phyloP scores from a whole-genome alignment of 2,329 filamentous ascomycete genomes.

The Colletotrichum tropicale region DNA sequence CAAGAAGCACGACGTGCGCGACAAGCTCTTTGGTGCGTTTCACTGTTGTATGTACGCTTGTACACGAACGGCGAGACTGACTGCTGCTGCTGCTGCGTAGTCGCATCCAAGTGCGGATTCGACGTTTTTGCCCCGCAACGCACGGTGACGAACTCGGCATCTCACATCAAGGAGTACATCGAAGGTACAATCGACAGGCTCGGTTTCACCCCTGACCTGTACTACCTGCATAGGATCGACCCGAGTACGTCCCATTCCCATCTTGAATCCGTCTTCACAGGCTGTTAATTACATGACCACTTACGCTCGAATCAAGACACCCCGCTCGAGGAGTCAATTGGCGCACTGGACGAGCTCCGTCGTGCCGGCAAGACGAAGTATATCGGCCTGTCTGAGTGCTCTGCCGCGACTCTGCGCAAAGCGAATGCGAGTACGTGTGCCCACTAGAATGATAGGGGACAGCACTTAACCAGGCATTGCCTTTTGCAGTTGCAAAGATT shows the following conservation, averaged over 20 bases:
- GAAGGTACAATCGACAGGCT: constrained; percentile 53
- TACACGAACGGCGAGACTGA: not conserved
- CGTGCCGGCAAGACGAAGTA: constrained; percentile 52
- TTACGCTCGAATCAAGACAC: constrained; percentile 32
- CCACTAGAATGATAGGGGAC: not conserved
- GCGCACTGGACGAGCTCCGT: constrained; percentile 49
- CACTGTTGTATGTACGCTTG: no score
- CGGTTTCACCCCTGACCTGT: constrained; percentile 49
- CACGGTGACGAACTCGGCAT: constrained; percentile 46
- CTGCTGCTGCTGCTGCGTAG: constrained; percentile 25
- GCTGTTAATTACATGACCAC: not conserved
- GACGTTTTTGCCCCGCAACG: constrained; percentile 32
- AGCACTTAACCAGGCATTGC: no score
- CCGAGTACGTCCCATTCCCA: constrained; percentile 35
- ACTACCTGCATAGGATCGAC: constrained; percentile 49
- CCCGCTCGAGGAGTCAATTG: constrained; percentile 50
- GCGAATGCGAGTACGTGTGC: constrained; percentile 42
- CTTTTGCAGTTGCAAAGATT: constrained; percentile 44
- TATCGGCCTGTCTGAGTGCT: constrained; percentile 52
- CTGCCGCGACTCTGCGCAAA: constrained; percentile 45
- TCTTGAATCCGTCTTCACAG: not conserved
- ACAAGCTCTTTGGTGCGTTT: constrained; percentile 51
- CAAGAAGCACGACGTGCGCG: constrained; percentile 51
- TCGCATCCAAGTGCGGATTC: constrained; percentile 54
- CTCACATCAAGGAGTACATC: constrained; percentile 52